Conservation (phyloP, 2,329 filamentous ascomycete genomes). For the Gnomoniopsis smithogilvyi region DNA sequence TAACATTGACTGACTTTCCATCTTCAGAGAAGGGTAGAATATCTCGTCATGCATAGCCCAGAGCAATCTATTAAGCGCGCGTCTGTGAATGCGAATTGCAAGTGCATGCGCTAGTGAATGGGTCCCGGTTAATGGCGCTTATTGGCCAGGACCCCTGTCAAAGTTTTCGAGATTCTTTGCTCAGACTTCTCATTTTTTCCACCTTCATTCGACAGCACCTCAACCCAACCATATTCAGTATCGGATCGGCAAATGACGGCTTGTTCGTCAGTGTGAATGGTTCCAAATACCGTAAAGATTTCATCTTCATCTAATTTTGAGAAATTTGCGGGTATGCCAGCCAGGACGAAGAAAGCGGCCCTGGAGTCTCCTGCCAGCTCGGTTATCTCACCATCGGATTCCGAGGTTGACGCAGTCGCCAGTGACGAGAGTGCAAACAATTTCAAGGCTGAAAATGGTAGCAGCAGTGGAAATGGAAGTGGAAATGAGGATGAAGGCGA, state of each 20-base stretch:
- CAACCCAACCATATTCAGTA: background rate
- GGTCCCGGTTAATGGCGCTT: background rate
- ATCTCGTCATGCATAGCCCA: background rate
- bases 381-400: background rate
- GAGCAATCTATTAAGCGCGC: slow-evolving; percentile 9
- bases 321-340: slow-evolving; percentile 3
- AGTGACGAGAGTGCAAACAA: slow-evolving; percentile 5
- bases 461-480: slow-evolving; percentile 16
- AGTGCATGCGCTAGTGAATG: background rate
- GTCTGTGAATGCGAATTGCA: slow-evolving; percentile 6
- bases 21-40: too few species aligned
- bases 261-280: background rate
- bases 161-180: background rate
- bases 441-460: slow-evolving; percentile 20
- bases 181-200: background rate
- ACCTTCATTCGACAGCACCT: background rate
- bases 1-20: too few species aligned
- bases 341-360: slow-evolving; percentile 7
- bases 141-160: slow-evolving; percentile 3
- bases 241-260: background rate
- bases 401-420: background rate
- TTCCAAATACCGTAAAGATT: too few species aligned
- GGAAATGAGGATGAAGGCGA: slow-evolving; percentile 19
- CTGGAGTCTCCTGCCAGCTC: slow-evolving; percentile 1
- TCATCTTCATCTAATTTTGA: background rate